Conservation (phyloP, 2,329 filamentous ascomycete genomes). For the Cladosporium sp. region DNA sequence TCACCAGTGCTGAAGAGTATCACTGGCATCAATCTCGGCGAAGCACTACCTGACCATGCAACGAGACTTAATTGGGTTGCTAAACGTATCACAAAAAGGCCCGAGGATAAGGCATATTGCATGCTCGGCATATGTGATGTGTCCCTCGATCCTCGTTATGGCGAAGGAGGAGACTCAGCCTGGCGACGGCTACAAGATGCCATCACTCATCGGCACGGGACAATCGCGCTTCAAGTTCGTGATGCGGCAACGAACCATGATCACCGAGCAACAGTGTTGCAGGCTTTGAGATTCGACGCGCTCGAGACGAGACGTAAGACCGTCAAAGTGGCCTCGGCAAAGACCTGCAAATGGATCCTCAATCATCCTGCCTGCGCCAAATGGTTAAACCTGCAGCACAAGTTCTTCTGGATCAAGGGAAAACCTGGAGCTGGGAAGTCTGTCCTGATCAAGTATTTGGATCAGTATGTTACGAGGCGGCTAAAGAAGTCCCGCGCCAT, state of each 20-base stretch:
- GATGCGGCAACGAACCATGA: conserved; percentile 12
- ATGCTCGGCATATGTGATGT: conserved; percentile 44
- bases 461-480: conserved; percentile 1
- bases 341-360: conserved; percentile 44
- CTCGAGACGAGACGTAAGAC: conserved; percentile 32
- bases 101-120: conserved; percentile 43
- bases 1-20: neutral
- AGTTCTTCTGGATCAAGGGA: conserved; percentile 38
- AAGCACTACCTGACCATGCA: conserved; percentile 3
- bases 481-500: conserved; percentile 17
- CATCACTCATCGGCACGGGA: conserved; percentile 6
- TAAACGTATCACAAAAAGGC: conserved; percentile 13
- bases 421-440: conserved; percentile 38
- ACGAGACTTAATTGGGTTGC: conserved; percentile 13
- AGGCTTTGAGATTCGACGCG: conserved; percentile 29
- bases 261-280: conserved; percentile 9
- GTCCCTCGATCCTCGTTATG: conserved; percentile 43
- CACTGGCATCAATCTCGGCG: conserved; percentile 12
- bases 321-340: conserved; percentile 35
- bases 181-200: conserved; percentile 5
- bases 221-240: conserved; percentile 6
- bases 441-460: conserved; percentile 33
- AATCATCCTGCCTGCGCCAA: conserved; percentile 29
- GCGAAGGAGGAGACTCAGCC: conserved; percentile 23
- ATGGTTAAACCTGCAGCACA: conserved; percentile 33